Base-by-base conservation (phyloP, 2,329 filamentous ascomycete genomes). In the Leptographium galeiforme region DNA sequence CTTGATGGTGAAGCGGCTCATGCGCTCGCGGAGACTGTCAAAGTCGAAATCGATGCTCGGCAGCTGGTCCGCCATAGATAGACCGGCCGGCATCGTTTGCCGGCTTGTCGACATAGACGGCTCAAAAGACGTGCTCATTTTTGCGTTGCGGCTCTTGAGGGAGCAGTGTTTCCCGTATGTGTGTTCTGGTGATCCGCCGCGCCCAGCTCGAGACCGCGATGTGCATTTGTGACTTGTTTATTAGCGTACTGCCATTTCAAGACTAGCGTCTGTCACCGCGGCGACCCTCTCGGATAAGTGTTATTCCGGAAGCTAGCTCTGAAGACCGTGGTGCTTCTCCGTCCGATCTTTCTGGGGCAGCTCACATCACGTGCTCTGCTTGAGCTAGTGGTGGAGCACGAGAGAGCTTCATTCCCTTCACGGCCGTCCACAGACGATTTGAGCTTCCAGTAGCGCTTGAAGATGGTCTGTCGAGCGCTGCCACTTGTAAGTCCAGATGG, bases 41-140 rank as follows among this genome's bases (percentile, higher is more conserved):
- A 97, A 97, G 55, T 89, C 89, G 67, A 98, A 97, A 69, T 95
- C 89, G 68, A 95, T 87, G 66, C 78, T 87, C 39, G 93, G 93
- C 10, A 98, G 80, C 50, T 81, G 81, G 66, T 89, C 85, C 44
- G 68, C 74, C 8, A 87, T 81, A 8, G 83, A 86, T 14, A 81
- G 78, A 44, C 74, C 79, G 48, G 43, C 13, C 25, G 43, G 16
- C 43, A 79, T 70, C 16, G 79, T 77, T 59, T 78, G 78, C 61
- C 81, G 74, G 67, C 79, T 82, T 53, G 78, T 78, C 13, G 84
- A 86, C 60, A 85, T 74, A 1, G 84, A 84, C 10, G 82, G 76
- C 60, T 87, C 84, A 61, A 89, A 89, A 57, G 77, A 70, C 38
- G 76, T 77, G 34, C 76, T 66, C 74, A 83, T 84, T 11, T 14